Evolutionary conservation across 2,329 filamentous ascomycete genomes (phyloP).

Genomic region (Beauveria asiatica): DNA sequence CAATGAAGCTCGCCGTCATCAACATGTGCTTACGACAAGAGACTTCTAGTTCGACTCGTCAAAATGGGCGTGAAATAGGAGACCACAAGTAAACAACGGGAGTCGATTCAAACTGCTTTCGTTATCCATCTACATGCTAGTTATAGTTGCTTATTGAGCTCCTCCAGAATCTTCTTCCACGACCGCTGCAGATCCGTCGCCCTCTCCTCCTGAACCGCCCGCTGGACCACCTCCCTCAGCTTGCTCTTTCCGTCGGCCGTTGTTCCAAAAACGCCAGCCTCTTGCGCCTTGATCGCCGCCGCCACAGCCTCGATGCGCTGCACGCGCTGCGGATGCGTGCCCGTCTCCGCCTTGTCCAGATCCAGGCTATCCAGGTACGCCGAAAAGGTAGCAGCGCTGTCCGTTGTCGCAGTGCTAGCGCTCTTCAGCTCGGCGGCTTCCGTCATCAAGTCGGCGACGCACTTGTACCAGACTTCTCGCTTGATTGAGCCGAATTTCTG

Average conservation of each 20-base stretch:
- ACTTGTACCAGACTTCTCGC: slow-evolving; percentile 44
- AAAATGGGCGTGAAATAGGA: too few species aligned
- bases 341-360: slow-evolving; percentile 34
- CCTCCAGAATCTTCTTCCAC: slow-evolving; percentile 28
- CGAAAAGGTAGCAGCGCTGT: slow-evolving; percentile 17
- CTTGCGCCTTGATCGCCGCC: slow-evolving; percentile 33
- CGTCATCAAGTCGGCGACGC: slow-evolving; percentile 38
- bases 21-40: too few species aligned
- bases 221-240: slow-evolving; percentile 24
- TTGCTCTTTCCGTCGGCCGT: slow-evolving; percentile 19
- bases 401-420: slow-evolving; percentile 14
- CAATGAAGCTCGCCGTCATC: too few species aligned
- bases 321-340: slow-evolving; percentile 44
- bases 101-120: background rate
- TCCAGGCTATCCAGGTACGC: slow-evolving; percentile 40
- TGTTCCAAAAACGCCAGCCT: slow-evolving; percentile 34
- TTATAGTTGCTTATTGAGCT: slow-evolving; percentile 16
- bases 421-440: slow-evolving; percentile 24
- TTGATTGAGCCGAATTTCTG: slow-evolving; percentile 34
- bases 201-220: slow-evolving; percentile 32
- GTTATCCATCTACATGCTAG: background rate
- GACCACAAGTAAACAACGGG: too few species aligned
- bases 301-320: slow-evolving; percentile 37
- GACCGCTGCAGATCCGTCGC: slow-evolving; percentile 37
- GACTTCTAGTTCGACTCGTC: too few species aligned